Percentiles rank a stretch among this genome's conserved stretches.
phyloP scores from a whole-genome alignment of 768 basidiomycete genomes.

The Kwoniella sp. region DNA sequence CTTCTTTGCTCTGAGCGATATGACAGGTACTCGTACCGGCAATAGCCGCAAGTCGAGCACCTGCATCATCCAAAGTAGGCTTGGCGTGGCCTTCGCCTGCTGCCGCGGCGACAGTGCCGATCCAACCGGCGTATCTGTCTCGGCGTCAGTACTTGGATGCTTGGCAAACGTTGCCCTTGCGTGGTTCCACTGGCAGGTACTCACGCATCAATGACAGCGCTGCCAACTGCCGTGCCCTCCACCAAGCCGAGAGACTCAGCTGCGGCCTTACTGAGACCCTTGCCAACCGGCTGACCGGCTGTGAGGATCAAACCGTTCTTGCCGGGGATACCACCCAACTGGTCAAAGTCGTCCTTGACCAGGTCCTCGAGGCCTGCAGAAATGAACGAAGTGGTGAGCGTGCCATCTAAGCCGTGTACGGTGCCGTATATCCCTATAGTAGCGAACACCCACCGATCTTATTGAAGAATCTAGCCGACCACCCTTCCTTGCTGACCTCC shows the following conservation, averaged over 20 bases:
- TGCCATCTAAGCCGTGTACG: too few species aligned
- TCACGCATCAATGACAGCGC: conserved; percentile 90
- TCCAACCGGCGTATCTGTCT: conserved; percentile 79
- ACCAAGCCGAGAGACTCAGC: conserved; percentile 79
- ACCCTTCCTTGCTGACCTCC: conserved; percentile 60
- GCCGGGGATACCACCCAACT: conserved; percentile 65
- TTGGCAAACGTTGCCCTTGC: not conserved
- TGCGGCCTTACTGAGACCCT: conserved; percentile 69
- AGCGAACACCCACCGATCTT: conserved; percentile 74
- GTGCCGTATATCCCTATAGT: too few species aligned
- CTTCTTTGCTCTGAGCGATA: conserved; percentile 78
- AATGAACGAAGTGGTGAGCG: too few species aligned
- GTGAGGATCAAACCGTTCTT: conserved; percentile 62
- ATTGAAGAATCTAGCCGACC: conserved; percentile 82
- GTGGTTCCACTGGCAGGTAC: conserved; percentile 32
- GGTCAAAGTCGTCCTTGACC: conserved; percentile 62
- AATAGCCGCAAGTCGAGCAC: conserved; percentile 78
- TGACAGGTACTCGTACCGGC: conserved; percentile 97
- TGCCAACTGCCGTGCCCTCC: conserved; percentile 86
- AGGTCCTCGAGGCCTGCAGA: conserved; percentile 38
- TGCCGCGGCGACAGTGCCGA: conserved; percentile 87
- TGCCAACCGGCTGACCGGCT: conserved; percentile 76
- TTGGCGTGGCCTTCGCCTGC: conserved; percentile 52
- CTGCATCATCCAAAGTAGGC: conserved; percentile 70
- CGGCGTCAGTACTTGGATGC: not conserved